Evolutionary conservation across 441 rosid genomes (phyloP).

Genomic region (Breynia disticha): DNA sequence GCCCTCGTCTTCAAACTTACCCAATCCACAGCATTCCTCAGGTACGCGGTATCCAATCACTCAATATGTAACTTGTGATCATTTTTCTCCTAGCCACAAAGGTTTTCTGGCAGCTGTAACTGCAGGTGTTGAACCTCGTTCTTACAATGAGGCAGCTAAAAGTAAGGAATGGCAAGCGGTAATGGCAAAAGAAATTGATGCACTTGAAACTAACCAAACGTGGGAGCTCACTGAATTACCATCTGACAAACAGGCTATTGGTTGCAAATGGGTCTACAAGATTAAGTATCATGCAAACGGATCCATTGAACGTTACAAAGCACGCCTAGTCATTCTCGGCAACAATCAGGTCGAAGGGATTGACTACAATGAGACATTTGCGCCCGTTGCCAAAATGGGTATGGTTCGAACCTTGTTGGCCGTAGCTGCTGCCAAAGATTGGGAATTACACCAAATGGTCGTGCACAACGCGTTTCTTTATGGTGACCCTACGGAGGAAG

Average conservation of each 20-base stretch:
- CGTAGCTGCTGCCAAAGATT: neutral
- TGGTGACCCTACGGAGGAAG: constrained; percentile 12
- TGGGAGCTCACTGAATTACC: neutral
- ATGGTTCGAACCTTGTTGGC: neutral
- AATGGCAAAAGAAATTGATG: constrained; percentile 3
- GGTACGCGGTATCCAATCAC: neutral
- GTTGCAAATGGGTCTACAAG: constrained; percentile 12
- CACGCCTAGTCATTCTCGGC: too few relatives aligned
- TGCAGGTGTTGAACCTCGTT: neutral
- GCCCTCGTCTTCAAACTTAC: too few relatives aligned
- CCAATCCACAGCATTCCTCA: too few relatives aligned
- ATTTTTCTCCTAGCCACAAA: neutral
- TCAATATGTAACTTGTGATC: neutral
- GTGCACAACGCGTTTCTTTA: constrained; percentile 11
- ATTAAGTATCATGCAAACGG: too few relatives aligned
- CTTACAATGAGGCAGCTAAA: neutral
- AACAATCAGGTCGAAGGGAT: too few relatives aligned
- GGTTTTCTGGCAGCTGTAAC: neutral
- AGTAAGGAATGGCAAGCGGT: neutral
- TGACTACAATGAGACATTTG: too few relatives aligned
- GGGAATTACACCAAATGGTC: constrained; percentile 7
- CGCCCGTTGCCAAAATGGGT: neutral
- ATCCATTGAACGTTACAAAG: too few relatives aligned
- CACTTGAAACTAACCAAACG: constrained; percentile 2
- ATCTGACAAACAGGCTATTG: neutral